Percentiles rank a stretch among this genome's conserved stretches.
Evolutionary conservation across 1,284 basidiomycete genomes (phyloP).

Genomic region (Boletus nobilissimus): DNA sequence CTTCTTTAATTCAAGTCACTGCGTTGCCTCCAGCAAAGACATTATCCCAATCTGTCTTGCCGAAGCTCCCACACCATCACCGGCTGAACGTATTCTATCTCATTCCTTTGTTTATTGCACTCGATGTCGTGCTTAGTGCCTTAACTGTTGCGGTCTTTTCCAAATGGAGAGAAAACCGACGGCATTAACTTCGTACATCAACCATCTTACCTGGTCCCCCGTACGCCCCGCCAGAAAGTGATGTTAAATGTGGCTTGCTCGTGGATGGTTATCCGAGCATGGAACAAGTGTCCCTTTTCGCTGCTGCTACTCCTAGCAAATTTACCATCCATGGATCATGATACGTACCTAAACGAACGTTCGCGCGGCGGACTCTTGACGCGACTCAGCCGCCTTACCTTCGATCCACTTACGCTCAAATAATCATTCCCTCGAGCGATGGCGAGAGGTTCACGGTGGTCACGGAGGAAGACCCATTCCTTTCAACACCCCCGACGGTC

Average conservation of each 20-base stretch:
- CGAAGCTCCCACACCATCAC: conserved; percentile 36
- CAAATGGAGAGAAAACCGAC: conserved; percentile 32
- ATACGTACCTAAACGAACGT: conserved; percentile 29
- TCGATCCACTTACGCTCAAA: conserved; percentile 14
- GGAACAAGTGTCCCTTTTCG: conserved; percentile 38
- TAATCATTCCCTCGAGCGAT: conserved; percentile 39
- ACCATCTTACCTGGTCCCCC: conserved; percentile 52
- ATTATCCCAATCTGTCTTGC: conserved; percentile 33
- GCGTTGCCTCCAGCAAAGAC: conserved; percentile 53
- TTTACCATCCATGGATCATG: conserved; percentile 46
- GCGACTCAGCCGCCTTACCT: conserved; percentile 1
- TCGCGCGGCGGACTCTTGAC: conserved; percentile 27
- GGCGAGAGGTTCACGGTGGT: conserved; percentile 44
- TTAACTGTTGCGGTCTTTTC: conserved; percentile 37
- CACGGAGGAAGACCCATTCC: conserved; percentile 41
- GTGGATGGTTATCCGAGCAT: conserved; percentile 34
- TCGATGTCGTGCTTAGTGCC: conserved; percentile 52
- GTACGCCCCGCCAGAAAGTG: conserved; percentile 47
- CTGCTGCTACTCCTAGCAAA: conserved; percentile 49
- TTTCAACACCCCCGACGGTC: conserved; percentile 2
- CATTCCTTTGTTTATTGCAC: conserved; percentile 52
- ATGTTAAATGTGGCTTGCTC: conserved; percentile 28
- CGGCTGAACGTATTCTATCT: conserved; percentile 52
- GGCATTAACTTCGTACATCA: conserved; percentile 22
- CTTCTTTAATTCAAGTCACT: conserved; percentile 47